Percentiles rank a stretch among this genome's conserved stretches.
These are phyloP conservation scores for Boletus semigastroideus DNA, from an alignment of 1,284 basidiomycete genomes.

Conservation along the genomic window DNA sequence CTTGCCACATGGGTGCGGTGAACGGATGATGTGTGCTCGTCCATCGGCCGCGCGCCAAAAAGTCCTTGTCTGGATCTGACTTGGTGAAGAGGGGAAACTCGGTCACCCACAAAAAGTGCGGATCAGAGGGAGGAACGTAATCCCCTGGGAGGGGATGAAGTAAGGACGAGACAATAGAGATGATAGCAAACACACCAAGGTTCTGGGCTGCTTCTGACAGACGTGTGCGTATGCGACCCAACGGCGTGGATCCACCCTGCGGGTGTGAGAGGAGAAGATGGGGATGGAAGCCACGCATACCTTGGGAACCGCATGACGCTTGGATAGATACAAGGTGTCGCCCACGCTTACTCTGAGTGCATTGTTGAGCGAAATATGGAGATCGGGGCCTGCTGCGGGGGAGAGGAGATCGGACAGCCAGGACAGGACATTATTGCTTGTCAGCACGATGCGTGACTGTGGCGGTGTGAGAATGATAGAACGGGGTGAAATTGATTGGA, in stretches of 20 bases:
- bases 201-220: conserved; percentile 64
- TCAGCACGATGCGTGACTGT: conserved; percentile 52
- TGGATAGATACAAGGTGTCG: conserved; percentile 50
- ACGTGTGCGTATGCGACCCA: conserved; percentile 74
- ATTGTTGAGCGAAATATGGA: conserved; percentile 29
- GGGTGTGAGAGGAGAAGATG: conserved; percentile 19
- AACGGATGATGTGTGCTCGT: conserved; percentile 94
- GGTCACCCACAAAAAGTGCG: conserved; percentile 93
- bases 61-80: conserved; percentile 85
- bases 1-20: conserved; percentile 92
- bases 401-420: conserved; percentile 44
- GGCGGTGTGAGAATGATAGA: conserved; percentile 12
- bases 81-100: conserved; percentile 94
- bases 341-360: conserved; percentile 34
- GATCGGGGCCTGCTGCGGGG: conserved; percentile 27
- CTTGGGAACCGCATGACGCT: conserved; percentile 45
- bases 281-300: conserved; percentile 30
- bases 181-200: conserved; percentile 47
- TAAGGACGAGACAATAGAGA: not conserved
- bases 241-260: conserved; percentile 81
- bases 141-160: conserved; percentile 43
- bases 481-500: not conserved
- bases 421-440: conserved; percentile 38
- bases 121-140: conserved; percentile 51
- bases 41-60: conserved; percentile 83